Evolutionary conservation across 495 filamentous ascomycete genomes (phyloP).

Genomic region (Talaromyces adpressus): DNA sequence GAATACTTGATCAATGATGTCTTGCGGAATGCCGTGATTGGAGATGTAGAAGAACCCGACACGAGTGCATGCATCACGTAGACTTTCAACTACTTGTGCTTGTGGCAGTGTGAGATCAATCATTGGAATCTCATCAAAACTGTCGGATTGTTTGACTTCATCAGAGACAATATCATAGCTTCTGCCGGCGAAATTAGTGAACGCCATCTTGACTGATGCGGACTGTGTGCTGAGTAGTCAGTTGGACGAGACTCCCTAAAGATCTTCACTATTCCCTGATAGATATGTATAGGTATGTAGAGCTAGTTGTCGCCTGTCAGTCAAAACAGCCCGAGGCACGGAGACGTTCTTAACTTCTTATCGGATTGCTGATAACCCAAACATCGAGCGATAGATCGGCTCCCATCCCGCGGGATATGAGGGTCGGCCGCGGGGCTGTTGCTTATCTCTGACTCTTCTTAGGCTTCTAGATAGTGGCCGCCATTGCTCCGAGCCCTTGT

Average conservation of each 20-base stretch:
- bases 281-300: background rate
- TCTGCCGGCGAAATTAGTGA: conserved; percentile 4
- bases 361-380: background rate
- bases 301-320: background rate
- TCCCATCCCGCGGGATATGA: background rate
- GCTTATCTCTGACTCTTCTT: background rate
- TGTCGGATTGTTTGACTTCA: conserved; percentile 4
- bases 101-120: conserved; percentile 28
- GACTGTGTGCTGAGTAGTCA: background rate
- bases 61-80: conserved; percentile 42
- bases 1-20: conserved; percentile 29
- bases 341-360: background rate
- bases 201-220: background rate
- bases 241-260: background rate
- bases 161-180: conserved; percentile 3
- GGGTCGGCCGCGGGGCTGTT: background rate
- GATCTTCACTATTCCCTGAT: background rate
- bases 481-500: background rate
- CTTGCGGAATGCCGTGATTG: conserved; percentile 32
- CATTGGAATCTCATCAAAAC: conserved; percentile 29
- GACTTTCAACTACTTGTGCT: conserved; percentile 22
- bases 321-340: background rate
- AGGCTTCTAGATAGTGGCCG: background rate
- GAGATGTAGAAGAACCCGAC: conserved; percentile 53
- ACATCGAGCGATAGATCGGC: background rate